Evolutionary conservation across 2,329 filamentous ascomycete species (phyloP).

Genomic region (Xylariaceae sp.): DNA sequence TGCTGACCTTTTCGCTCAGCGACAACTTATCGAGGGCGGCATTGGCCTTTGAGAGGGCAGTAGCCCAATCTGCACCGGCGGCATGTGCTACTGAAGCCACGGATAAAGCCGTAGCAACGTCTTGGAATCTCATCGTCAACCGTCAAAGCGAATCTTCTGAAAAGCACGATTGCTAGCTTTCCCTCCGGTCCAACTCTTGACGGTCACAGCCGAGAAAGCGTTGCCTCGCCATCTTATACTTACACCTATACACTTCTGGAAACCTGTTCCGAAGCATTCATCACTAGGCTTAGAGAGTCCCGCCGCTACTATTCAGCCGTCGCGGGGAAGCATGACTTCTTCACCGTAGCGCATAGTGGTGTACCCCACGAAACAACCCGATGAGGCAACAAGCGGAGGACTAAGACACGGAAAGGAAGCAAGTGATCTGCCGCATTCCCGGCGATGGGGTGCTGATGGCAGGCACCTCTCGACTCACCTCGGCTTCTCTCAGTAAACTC

Average conservation of each 20-base stretch:
- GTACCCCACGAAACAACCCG: conserved; percentile 19
- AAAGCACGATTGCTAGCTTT: not conserved
- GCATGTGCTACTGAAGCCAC: conserved; percentile 19
- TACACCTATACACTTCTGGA: not conserved
- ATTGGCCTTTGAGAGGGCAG: conserved; percentile 67
- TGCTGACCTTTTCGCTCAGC: conserved; percentile 70
- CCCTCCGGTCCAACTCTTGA: not conserved
- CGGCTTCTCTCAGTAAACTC: conserved; percentile 23
- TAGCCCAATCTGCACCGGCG: conserved; percentile 49
- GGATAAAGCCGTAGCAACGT: conserved; percentile 20
- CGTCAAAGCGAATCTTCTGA: conserved; percentile 1
- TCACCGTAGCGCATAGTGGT: conserved; percentile 10
- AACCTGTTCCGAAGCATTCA: not conserved
- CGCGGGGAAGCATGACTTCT: conserved; percentile 3
- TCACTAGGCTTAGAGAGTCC: conserved; percentile 8
- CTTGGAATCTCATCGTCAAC: conserved; percentile 24
- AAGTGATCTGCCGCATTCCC: conserved; percentile 21
- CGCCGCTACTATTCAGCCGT: conserved; percentile 19
- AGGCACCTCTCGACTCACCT: conserved; percentile 21
- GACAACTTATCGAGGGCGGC: conserved; percentile 65
- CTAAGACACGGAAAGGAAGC: conserved; percentile 23
- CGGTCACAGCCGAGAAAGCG: not conserved
- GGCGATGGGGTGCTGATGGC: conserved; percentile 18
- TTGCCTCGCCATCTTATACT: conserved; percentile 22
- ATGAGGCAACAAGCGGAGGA: conserved; percentile 31